phyloP scores from a whole-genome alignment of 805 yeast species.

The Candida michaelii region DNA sequence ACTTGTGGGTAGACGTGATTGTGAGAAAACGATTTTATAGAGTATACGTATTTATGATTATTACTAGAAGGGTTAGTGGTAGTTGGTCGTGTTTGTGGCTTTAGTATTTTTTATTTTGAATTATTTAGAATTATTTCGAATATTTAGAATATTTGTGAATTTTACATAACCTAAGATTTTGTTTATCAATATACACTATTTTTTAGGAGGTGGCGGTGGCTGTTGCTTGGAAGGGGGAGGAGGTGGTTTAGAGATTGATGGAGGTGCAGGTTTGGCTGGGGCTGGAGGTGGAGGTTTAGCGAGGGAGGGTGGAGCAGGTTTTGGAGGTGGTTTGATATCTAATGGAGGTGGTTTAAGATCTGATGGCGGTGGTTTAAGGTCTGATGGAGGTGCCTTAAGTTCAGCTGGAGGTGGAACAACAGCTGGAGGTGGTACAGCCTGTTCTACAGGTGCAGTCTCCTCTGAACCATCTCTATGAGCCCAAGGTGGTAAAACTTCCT shows the following conservation, averaged over 20 bases:
- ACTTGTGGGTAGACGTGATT: too few species aligned
- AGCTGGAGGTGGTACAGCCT: constrained; percentile 6
- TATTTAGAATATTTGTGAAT: background rate
- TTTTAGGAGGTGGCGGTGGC: constrained; percentile 8
- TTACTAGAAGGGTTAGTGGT: too few species aligned
- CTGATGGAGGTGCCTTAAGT: constrained; percentile 15
- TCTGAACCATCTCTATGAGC: constrained; percentile 2
- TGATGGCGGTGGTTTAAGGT: constrained; percentile 15
- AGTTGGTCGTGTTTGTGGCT: too few species aligned
- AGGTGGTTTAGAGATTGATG: constrained; percentile 11
- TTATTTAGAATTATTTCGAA: too few species aligned
- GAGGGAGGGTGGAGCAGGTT: constrained; percentile 17
- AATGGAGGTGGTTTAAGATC: constrained; percentile 16
- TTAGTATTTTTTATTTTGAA: too few species aligned
- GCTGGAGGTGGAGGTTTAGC: constrained; percentile 17
- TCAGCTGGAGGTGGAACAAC: constrained; percentile 15
- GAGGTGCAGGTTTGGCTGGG: constrained; percentile 22
- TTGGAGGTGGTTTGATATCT: constrained; percentile 15
- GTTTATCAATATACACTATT: background rate
- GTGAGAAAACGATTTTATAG: too few species aligned
- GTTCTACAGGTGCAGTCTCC: too few species aligned
- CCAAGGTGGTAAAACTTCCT: constrained; percentile 23
- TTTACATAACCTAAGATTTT: background rate
- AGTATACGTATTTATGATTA: too few species aligned
- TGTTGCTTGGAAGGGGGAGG: constrained; percentile 4